A percentile compares a stretch with the other conserved stretches of the same genome.
phyloP scores from a whole-genome alignment of 805 yeast genomes.

The Scheffersomyces amazonensis region DNA sequence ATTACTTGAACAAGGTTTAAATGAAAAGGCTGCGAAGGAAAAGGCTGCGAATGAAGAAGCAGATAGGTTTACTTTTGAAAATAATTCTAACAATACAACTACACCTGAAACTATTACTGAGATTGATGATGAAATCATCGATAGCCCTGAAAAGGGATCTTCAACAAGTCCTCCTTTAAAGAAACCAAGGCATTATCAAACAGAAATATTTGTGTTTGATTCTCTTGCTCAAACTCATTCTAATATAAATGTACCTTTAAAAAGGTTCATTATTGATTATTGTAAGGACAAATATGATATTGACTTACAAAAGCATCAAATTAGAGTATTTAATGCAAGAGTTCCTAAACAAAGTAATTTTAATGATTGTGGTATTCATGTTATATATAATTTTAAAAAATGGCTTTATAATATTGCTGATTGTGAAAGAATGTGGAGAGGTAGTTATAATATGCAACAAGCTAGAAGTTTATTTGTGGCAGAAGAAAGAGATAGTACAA shows the following conservation, averaged over 20 bases:
- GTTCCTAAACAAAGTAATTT: conserved; percentile 86
- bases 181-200: conserved; percentile 7
- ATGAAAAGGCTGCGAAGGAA: conserved; percentile 4
- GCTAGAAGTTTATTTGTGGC: conserved; percentile 20
- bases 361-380: conserved; percentile 94
- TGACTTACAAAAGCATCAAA: conserved; percentile 42
- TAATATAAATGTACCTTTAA: conserved; percentile 50
- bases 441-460: background rate
- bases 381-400: conserved; percentile 66
- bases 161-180: conserved; percentile 1
- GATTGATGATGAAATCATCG: background rate
- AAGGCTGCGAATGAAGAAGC: background rate
- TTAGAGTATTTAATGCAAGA: conserved; percentile 46
- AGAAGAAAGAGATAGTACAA: conserved; percentile 25
- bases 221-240: conserved; percentile 65
- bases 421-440: conserved; percentile 51
- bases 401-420: conserved; percentile 49
- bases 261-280: conserved; percentile 59
- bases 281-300: conserved; percentile 62
- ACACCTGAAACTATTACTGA: background rate
- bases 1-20: conserved; percentile 13
- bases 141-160: background rate
- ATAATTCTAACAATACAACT: background rate
- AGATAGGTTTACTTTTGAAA: background rate
- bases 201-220: conserved; percentile 64